Conservation (phyloP, 2,329 filamentous ascomycete genomes). For the Dactylonectria macrodidyma region DNA sequence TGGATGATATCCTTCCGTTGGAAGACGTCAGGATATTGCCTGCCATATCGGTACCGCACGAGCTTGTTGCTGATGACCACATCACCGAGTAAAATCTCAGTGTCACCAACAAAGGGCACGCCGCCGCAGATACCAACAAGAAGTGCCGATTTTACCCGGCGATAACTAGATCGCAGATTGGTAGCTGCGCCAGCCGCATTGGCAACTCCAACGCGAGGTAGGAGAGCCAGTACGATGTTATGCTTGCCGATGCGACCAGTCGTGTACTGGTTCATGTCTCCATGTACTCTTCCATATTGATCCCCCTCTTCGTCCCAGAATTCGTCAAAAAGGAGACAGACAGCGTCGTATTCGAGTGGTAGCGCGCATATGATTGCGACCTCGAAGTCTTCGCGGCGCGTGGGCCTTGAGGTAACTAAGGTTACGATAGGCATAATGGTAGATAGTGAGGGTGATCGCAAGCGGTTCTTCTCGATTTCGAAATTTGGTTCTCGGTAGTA, state of each 20-base stretch:
- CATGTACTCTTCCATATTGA: constrained; percentile 37
- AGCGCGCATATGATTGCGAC: constrained; percentile 13
- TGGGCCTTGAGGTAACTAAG: too few relatives aligned
- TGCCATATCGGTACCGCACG: constrained; percentile 48
- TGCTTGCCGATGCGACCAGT: constrained; percentile 48
- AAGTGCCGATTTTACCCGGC: constrained; percentile 51
- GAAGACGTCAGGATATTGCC: constrained; percentile 40
- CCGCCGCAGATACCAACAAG: constrained; percentile 60
- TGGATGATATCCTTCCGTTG: constrained; percentile 39
- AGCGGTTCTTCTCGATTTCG: too few relatives aligned
- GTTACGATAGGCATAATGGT: too few relatives aligned
- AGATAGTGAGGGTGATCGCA: too few relatives aligned
- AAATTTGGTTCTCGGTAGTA: too few relatives aligned
- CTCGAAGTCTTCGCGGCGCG: constrained; percentile 4
- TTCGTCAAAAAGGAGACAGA: neutral
- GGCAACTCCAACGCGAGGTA: constrained; percentile 49
- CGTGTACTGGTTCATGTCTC: constrained; percentile 49
- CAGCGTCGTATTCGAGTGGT: neutral
- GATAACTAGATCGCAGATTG: constrained; percentile 53
- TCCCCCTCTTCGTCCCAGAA: neutral
- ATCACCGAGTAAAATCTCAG: constrained; percentile 49
- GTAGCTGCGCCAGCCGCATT: constrained; percentile 45
- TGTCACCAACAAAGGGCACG: constrained; percentile 44
- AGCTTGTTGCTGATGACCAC: constrained; percentile 50
- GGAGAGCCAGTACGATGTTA: constrained; percentile 48